Evolutionary conservation across 176 grass and related monocot species (phyloP).

Genomic region (Elaeis guineensis): DNA sequence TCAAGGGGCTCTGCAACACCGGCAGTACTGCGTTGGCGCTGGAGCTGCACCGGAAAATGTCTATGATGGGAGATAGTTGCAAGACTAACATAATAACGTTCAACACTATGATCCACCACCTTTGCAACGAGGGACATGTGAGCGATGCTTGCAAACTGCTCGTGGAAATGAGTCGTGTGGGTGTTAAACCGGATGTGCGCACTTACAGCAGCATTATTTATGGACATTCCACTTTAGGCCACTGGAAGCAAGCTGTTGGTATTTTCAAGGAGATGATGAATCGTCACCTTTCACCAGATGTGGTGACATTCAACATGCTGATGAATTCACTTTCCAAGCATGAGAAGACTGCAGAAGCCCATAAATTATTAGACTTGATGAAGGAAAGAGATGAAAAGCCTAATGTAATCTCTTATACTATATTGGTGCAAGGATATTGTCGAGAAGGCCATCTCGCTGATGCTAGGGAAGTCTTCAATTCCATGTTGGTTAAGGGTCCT

Average conservation of each 20-base stretch:
- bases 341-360: not conserved
- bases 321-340: constrained; percentile 23
- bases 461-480: constrained; percentile 2
- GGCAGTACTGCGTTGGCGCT: constrained; percentile 1
- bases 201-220: constrained; percentile 18
- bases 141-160: constrained; percentile 2
- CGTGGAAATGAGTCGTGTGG: constrained; percentile 5
- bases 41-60: constrained; percentile 18
- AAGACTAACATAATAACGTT: constrained; percentile 11
- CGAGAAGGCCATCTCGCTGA: not conserved
- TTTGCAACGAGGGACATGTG: constrained; percentile 11
- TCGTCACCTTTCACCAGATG: not conserved
- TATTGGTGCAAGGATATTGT: constrained; percentile 14
- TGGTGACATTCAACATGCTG: not conserved
- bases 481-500: constrained; percentile 14
- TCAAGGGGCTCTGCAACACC: constrained; percentile 8
- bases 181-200: not conserved
- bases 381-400: not conserved
- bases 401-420: not conserved
- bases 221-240: constrained; percentile 8
- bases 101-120: not conserved
- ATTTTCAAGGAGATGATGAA: constrained; percentile 22
- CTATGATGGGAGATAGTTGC: not conserved
- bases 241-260: constrained; percentile 6
- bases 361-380: constrained; percentile 23